A percentile compares a stretch with the other conserved stretches of the same genome.
These are phyloP conservation scores for Brassica napus DNA, from an alignment of 345 rosid species.

Conservation along the genomic window Da-Ae NC_063449.1:46210001-46210500, in stretches of 20 bases:
- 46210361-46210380: no score
- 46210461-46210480: neutral
- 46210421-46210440: no score
- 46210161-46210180: neutral
- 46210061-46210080: conserved; percentile 1
- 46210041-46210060: conserved; percentile 6
- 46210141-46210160: neutral
- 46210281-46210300: no score
- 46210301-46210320: no score
- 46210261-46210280: no score
- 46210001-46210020: neutral
- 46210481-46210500: neutral
- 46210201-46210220: neutral
- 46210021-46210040: conserved; percentile 3
- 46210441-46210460: no score
- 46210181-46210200: neutral
- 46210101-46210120: conserved; percentile 9
- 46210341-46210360: no score
- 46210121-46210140: neutral
- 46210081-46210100: conserved; percentile 11
- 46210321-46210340: no score
- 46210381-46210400: no score
- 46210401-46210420: no score
- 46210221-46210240: neutral
- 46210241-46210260: no score